Evolutionary conservation across 805 yeast genomes (phyloP).

Genomic region (Pichia occidentalis): DNA sequence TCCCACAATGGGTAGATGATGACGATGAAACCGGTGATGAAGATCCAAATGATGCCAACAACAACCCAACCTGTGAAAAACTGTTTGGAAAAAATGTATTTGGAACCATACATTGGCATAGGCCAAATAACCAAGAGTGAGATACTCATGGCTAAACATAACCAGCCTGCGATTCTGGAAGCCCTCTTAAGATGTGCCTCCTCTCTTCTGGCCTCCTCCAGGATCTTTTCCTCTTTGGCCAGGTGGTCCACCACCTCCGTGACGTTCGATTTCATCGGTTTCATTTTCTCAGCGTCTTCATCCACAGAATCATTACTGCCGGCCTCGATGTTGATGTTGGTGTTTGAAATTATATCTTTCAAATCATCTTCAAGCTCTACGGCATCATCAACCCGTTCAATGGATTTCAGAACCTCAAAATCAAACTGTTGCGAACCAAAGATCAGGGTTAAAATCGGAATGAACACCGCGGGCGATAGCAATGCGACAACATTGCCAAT

Average conservation of each 20-base stretch:
- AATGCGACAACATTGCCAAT: conserved; percentile 84
- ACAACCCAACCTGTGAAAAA: conserved; percentile 89
- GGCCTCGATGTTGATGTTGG: conserved; percentile 15
- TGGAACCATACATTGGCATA: conserved; percentile 87
- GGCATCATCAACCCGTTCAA: conserved; percentile 65
- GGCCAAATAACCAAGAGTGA: conserved; percentile 77
- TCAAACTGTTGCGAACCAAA: conserved; percentile 72
- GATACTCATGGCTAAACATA: conserved; percentile 57
- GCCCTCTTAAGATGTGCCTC: conserved; percentile 45
- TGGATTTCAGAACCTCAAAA: conserved; percentile 54
- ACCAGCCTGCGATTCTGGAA: conserved; percentile 51
- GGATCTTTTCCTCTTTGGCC: conserved; percentile 15
- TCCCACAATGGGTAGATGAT: conserved; percentile 66
- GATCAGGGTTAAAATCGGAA: conserved; percentile 57
- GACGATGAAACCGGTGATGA: conserved; percentile 57
- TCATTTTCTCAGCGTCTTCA: conserved; percentile 16
- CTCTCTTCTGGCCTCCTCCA: conserved; percentile 40
- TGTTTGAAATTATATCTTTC: conserved; percentile 15
- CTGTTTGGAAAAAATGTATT: conserved; percentile 63
- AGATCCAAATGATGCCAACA: conserved; percentile 78
- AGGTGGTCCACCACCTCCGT: conserved; percentile 25
- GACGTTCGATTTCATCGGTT: conserved; percentile 27
- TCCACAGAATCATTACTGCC: conserved; percentile 23
- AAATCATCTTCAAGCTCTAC: conserved; percentile 44
- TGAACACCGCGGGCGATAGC: conserved; percentile 58